A percentile compares a stretch with the other conserved stretches of the same genome.
Conservation (phyloP, 1,284 basidiomycete species). For the Irpex sp. region DNA sequence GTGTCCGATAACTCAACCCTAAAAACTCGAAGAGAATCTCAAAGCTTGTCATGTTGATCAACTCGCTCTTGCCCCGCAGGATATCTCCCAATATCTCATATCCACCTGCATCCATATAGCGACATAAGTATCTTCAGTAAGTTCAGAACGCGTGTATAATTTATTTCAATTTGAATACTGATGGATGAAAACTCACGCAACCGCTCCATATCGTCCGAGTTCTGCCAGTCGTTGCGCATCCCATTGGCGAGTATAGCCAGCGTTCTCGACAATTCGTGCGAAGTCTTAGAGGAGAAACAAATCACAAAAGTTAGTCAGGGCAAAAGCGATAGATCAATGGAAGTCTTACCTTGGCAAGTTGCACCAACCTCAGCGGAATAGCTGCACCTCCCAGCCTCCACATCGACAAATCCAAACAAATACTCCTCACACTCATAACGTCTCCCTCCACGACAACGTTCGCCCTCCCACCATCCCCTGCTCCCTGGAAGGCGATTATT, state of each 20-base stretch:
- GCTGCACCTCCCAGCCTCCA: constrained; percentile 85
- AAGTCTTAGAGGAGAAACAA: constrained; percentile 40
- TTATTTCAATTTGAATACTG: too few relatives aligned
- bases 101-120: constrained; percentile 49
- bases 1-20: constrained; percentile 78
- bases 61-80: constrained; percentile 66
- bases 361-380: constrained; percentile 72
- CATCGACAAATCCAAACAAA: constrained; percentile 72
- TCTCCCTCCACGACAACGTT: constrained; percentile 48
- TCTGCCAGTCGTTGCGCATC: constrained; percentile 84
- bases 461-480: not conserved
- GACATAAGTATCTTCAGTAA: too few relatives aligned
- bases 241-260: constrained; percentile 76
- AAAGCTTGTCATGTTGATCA: constrained; percentile 76
- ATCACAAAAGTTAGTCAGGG: not conserved
- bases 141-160: too few relatives aligned
- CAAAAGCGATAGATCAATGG: not conserved
- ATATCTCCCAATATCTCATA: constrained; percentile 85
- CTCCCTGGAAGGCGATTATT: constrained; percentile 7
- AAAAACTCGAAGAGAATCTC: constrained; percentile 81
- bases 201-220: constrained; percentile 89
- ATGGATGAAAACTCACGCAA: constrained; percentile 49
- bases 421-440: constrained; percentile 56
- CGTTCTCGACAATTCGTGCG: constrained; percentile 71
- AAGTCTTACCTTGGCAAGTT: constrained; percentile 63